phyloP scores from a whole-genome alignment of 352 stramenopile genomes.

The Globisporangium barbulae region DNA sequence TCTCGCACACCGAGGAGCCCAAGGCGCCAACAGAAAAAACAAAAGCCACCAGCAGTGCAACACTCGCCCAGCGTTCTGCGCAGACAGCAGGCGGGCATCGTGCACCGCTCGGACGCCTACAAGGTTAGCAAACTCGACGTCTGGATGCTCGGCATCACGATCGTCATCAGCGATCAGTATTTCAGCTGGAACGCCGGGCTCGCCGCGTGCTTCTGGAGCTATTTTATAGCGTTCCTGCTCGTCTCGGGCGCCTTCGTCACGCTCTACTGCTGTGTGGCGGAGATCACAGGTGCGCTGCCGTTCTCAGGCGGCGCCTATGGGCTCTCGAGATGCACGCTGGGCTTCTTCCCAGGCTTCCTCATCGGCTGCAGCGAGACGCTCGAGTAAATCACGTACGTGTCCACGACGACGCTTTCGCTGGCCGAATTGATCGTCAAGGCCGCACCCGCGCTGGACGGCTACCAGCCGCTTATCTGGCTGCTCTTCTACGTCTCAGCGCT shows the following conservation, averaged over 20 bases:
- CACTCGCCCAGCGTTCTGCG: not conserved
- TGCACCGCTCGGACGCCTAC: constrained; percentile 36
- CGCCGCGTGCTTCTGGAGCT: constrained; percentile 18
- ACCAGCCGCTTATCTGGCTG: constrained; percentile 10
- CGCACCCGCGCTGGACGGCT: not conserved
- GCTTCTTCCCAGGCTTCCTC: constrained; percentile 19
- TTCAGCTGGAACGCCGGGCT: constrained; percentile 33
- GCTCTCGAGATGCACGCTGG: constrained; percentile 15
- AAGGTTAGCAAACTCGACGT: constrained; percentile 33
- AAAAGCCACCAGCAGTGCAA: not conserved
- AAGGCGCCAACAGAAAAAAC: not conserved
- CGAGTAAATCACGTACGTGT: constrained; percentile 47
- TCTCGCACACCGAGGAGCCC: not conserved
- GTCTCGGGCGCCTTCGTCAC: constrained; percentile 22
- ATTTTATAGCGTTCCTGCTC: constrained; percentile 21
- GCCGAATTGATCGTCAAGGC: constrained; percentile 18
- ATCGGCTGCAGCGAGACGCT: constrained; percentile 37
- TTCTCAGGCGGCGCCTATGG: constrained; percentile 25
- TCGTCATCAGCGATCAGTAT: constrained; percentile 33
- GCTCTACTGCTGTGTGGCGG: constrained; percentile 26
- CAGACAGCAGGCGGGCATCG: constrained; percentile 5
- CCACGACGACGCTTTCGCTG: constrained; percentile 18
- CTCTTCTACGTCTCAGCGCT: constrained; percentile 21
- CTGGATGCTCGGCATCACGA: constrained; percentile 31
- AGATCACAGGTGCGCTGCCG: constrained; percentile 28